Conservation (phyloP, 2,329 filamentous ascomycete species). For the Endoconidiophora polonica region DNA sequence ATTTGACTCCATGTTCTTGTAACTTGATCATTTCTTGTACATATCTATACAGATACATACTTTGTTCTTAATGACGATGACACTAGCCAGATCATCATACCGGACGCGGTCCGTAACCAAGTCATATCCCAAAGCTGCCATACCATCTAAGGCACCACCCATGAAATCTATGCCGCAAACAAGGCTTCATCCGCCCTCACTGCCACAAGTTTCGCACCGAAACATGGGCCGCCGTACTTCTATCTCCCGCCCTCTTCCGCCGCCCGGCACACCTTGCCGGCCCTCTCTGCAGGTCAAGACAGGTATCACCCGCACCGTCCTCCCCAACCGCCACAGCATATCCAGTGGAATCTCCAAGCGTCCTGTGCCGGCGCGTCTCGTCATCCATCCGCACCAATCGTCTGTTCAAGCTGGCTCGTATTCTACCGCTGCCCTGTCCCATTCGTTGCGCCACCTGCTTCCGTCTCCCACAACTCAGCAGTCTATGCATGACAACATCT, state of each 20-base stretch:
- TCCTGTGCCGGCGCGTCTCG: neutral
- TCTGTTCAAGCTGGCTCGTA: neutral
- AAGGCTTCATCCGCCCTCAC: no score
- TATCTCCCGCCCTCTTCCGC: no score
- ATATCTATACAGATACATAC: no score
- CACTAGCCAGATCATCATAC: neutral
- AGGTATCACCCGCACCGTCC: neutral
- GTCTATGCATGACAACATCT: slow-evolving; percentile 10
- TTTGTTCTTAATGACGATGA: neutral
- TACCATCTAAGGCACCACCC: neutral
- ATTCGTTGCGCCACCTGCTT: neutral
- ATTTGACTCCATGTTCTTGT: no score
- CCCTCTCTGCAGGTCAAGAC: slow-evolving; percentile 10
- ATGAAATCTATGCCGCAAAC: neutral
- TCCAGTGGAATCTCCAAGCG: no score
- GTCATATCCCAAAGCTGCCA: neutral
- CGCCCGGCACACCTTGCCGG: neutral
- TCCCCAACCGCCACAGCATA: neutral
- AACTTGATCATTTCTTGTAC: no score
- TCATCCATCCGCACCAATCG: neutral
- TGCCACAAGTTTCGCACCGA: no score
- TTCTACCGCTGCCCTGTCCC: neutral
- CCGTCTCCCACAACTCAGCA: neutral
- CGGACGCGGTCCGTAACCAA: neutral
- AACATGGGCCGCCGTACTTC: no score